Conservation (phyloP, 192 early-diverging fungal species). For the Mortierella hygrophila region DNA sequence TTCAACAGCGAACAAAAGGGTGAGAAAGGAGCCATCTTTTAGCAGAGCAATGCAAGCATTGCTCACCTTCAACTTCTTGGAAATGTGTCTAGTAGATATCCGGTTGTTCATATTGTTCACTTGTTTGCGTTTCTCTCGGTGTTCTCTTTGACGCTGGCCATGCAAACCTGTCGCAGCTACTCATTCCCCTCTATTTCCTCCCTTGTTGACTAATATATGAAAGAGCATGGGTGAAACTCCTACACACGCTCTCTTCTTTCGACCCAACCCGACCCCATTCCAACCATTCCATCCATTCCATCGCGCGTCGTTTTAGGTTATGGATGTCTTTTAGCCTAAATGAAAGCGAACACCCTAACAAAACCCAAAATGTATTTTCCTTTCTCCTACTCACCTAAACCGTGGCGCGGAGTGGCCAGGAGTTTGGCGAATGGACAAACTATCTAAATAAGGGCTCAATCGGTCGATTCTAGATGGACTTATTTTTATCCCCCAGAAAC, state of each 20-base stretch:
- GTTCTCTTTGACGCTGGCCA: neutral
- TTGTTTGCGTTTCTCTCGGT: neutral
- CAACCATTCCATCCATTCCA: neutral
- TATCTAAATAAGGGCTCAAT: neutral
- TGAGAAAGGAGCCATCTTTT: too few relatives aligned
- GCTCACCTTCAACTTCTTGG: neutral
- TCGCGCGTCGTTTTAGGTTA: neutral
- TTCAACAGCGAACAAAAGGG: neutral
- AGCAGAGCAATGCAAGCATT: neutral
- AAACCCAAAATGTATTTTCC: constrained; percentile 2
- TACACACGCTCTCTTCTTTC: neutral
- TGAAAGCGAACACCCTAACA: neutral
- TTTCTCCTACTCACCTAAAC: neutral
- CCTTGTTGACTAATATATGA: neutral
- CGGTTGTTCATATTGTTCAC: neutral
- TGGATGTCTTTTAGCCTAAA: neutral
- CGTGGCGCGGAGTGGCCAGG: neutral
- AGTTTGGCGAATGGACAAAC: neutral
- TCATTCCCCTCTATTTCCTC: neutral
- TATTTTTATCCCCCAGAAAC: too few relatives aligned
- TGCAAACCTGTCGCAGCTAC: neutral
- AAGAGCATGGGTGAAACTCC: neutral
- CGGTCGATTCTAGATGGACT: too few relatives aligned
- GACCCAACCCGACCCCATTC: neutral
- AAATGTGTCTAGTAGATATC: neutral